Evolutionary conservation across 768 basidiomycete genomes (phyloP).

Genomic region (Mycena albidolilacea): DNA sequence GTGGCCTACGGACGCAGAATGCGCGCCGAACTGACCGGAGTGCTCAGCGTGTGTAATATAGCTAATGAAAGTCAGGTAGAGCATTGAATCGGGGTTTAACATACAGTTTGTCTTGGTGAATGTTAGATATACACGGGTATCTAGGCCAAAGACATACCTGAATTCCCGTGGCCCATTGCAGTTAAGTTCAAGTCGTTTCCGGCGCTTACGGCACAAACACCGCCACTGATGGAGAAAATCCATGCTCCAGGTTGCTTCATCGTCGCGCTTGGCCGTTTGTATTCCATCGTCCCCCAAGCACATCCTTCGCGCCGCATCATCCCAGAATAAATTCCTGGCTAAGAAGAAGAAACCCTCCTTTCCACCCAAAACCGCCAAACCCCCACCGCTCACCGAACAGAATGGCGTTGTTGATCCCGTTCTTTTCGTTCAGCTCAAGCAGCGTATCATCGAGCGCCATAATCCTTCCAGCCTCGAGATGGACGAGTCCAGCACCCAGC

Average conservation of each 20-base stretch:
- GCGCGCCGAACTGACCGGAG: slow-evolving; percentile 83
- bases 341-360: slow-evolving; percentile 11
- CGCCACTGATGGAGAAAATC: background rate
- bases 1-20: slow-evolving; percentile 84
- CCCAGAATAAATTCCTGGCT: background rate
- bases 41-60: slow-evolving; percentile 92
- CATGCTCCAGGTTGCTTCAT: slow-evolving; percentile 6
- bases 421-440: slow-evolving; percentile 26
- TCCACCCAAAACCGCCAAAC: slow-evolving; percentile 15
- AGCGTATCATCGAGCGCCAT: slow-evolving; percentile 38
- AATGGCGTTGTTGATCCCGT: slow-evolving; percentile 30
- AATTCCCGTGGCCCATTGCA: slow-evolving; percentile 88
- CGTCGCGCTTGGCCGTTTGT: slow-evolving; percentile 12
- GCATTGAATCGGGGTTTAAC: background rate
- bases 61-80: background rate
- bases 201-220: background rate
- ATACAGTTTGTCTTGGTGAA: slow-evolving; percentile 23
- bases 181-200: background rate
- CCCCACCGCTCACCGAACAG: background rate
- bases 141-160: slow-evolving; percentile 73
- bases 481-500: slow-evolving; percentile 34
- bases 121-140: slow-evolving; percentile 40
- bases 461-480: slow-evolving; percentile 27
- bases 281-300: slow-evolving; percentile 3
- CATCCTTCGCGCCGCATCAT: slow-evolving; percentile 26